phyloP scores from a whole-genome alignment of 805 yeast genomes.

The Yamadazyma phyllophila region DNA sequence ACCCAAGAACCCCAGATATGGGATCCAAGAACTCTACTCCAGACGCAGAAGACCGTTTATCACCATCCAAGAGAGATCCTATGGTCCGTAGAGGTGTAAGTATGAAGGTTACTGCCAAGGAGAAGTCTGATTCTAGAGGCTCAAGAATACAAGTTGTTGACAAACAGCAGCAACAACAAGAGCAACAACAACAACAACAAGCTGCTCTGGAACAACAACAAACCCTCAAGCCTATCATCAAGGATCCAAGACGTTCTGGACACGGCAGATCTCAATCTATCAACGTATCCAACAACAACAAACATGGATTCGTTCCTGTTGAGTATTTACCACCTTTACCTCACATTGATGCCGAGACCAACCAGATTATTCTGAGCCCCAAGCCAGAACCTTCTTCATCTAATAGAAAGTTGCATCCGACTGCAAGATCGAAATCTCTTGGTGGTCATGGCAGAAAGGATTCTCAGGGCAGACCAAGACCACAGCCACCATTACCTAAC shows the following conservation, averaged over 20 bases:
- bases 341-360: slow-evolving; percentile 31
- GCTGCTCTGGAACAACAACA: slow-evolving; percentile 3
- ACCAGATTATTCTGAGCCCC: slow-evolving; percentile 16
- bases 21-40: slow-evolving; percentile 13
- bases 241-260: slow-evolving; percentile 22
- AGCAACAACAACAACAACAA: slow-evolving; percentile 2
- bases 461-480: slow-evolving; percentile 27
- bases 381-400: slow-evolving; percentile 10
- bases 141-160: slow-evolving; percentile 9
- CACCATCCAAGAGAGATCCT: slow-evolving; percentile 31
- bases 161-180: slow-evolving; percentile 6
- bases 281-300: slow-evolving; percentile 23
- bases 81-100: slow-evolving; percentile 60
- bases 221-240: slow-evolving; percentile 17
- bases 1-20: slow-evolving; percentile 14
- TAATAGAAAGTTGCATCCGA: slow-evolving; percentile 57
- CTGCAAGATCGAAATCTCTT: slow-evolving; percentile 84
- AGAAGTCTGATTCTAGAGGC: slow-evolving; percentile 29
- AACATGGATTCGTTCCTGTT: slow-evolving; percentile 42
- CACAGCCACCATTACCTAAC: slow-evolving; percentile 47
- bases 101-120: slow-evolving; percentile 59
- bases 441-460: slow-evolving; percentile 73
- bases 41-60: slow-evolving; percentile 10
- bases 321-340: slow-evolving; percentile 47
- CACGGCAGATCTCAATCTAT: slow-evolving; percentile 34